Percentiles rank a stretch among this genome's conserved stretches.
phyloP scores from a whole-genome alignment of 805 yeast species.

The Blastobotrys peoriensis region DNA sequence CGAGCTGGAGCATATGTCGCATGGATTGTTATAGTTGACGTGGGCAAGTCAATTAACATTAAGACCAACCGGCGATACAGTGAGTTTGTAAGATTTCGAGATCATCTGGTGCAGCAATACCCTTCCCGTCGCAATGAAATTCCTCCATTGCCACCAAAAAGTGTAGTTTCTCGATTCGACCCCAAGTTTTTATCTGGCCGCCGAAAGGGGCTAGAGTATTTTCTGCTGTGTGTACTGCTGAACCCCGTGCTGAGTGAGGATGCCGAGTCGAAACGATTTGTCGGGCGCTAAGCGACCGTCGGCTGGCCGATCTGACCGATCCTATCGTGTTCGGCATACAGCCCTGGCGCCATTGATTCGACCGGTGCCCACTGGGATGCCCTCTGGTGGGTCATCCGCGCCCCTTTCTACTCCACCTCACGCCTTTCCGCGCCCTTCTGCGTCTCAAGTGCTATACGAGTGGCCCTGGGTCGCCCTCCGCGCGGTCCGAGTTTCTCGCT shows the following conservation, averaged over 20 bases:
- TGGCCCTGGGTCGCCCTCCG: no score
- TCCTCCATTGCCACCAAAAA: conserved; percentile 43
- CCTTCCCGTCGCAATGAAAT: conserved; percentile 35
- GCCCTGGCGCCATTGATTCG: no score
- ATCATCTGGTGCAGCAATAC: conserved; percentile 32
- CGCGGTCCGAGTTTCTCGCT: no score
- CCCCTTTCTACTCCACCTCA: no score
- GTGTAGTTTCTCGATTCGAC: conserved; percentile 29
- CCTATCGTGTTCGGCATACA: no score
- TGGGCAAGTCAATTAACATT: conserved; percentile 38
- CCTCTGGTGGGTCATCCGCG: no score
- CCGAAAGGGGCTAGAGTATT: conserved; percentile 40
- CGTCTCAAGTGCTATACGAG: no score
- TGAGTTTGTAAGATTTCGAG: conserved; percentile 51
- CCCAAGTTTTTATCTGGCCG: conserved; percentile 34
- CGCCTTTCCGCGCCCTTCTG: no score
- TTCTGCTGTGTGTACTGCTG: conserved; percentile 38
- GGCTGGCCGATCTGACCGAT: no score
- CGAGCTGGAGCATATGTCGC: conserved; percentile 38
- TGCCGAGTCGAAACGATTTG: not conserved
- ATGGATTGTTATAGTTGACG: conserved; percentile 35
- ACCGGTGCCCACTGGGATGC: no score
- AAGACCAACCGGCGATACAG: conserved; percentile 54
- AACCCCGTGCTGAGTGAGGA: conserved; percentile 32
- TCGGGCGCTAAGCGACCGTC: conserved; percentile 17